A percentile compares a stretch with the other conserved stretches of the same genome.
These are phyloP conservation scores for Cucumis cinereus DNA, from an alignment of 306 rosid species.

Conservation along the genomic window DNA sequence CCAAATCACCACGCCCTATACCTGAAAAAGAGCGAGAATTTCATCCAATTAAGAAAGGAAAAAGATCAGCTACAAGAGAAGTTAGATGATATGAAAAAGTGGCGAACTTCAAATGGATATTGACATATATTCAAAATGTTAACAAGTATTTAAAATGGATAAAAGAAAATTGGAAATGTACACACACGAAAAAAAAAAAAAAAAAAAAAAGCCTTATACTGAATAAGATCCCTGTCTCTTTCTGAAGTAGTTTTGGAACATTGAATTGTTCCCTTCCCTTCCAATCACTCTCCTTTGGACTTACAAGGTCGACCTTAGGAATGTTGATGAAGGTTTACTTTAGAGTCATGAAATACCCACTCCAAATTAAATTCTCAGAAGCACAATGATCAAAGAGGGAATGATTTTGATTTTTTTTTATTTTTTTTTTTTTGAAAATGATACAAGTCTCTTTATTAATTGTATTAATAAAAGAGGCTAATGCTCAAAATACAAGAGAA, in stretches of 20 bases:
- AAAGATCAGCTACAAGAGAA: not conserved
- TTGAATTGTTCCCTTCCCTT: not conserved
- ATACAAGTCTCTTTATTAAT: too few species aligned
- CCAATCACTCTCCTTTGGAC: not conserved
- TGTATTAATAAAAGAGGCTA: too few species aligned
- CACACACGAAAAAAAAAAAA: too few species aligned
- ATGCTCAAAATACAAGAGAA: too few species aligned
- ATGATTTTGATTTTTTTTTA: too few species aligned
- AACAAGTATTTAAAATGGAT: not conserved
- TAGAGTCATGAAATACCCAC: not conserved
- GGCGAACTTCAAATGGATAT: not conserved
- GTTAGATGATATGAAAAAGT: not conserved
- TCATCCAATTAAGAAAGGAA: not conserved
- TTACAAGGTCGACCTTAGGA: not conserved
- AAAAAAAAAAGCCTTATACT: not conserved
- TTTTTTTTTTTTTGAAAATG: too few species aligned
- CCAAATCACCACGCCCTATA: constrained; percentile 22
- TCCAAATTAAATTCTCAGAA: not conserved
- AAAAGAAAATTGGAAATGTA: not conserved
- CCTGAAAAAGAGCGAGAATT: not conserved
- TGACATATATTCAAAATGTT: too few species aligned
- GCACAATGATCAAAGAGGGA: not conserved
- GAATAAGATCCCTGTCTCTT: not conserved
- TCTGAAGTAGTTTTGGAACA: not conserved
- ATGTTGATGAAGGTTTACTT: not conserved